phyloP scores from a whole-genome alignment of 2,329 filamentous ascomycete genomes.

The Colletotrichum gloeosporioides region DNA sequence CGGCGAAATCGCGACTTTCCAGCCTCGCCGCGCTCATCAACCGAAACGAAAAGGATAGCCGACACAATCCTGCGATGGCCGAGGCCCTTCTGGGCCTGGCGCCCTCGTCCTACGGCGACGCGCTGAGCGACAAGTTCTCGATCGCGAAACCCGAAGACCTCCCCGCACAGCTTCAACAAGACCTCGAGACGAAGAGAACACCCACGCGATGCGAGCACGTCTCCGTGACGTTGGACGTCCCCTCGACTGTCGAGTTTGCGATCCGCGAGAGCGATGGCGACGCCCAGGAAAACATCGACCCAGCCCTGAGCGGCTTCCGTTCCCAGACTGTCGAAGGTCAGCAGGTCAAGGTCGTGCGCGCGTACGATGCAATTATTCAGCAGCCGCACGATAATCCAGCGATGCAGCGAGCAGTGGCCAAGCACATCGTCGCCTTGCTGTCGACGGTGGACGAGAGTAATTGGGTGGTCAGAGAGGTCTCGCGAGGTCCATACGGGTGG shows the following conservation, averaged over 20 bases:
- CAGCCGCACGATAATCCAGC: constrained; percentile 54
- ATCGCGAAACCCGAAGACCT: constrained; percentile 52
- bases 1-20: neutral
- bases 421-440: constrained; percentile 50
- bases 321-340: constrained; percentile 25
- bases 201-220: constrained; percentile 56
- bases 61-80: constrained; percentile 15
- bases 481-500: constrained; percentile 55
- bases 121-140: constrained; percentile 29
- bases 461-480: constrained; percentile 53
- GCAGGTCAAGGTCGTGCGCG: constrained; percentile 44
- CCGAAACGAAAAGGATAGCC: neutral
- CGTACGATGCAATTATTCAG: constrained; percentile 51
- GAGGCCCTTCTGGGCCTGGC: constrained; percentile 31
- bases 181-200: constrained; percentile 48
- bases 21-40: neutral
- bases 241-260: constrained; percentile 47
- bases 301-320: constrained; percentile 34
- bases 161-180: constrained; percentile 45
- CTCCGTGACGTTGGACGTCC: constrained; percentile 51
- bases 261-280: constrained; percentile 42
- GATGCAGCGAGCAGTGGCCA: constrained; percentile 54
- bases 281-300: constrained; percentile 38
- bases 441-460: constrained; percentile 51
- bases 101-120: constrained; percentile 24